Evolutionary conservation across 129 eudicot genomes (phyloP).

Genomic region (Ambrosia trifida): DNA sequence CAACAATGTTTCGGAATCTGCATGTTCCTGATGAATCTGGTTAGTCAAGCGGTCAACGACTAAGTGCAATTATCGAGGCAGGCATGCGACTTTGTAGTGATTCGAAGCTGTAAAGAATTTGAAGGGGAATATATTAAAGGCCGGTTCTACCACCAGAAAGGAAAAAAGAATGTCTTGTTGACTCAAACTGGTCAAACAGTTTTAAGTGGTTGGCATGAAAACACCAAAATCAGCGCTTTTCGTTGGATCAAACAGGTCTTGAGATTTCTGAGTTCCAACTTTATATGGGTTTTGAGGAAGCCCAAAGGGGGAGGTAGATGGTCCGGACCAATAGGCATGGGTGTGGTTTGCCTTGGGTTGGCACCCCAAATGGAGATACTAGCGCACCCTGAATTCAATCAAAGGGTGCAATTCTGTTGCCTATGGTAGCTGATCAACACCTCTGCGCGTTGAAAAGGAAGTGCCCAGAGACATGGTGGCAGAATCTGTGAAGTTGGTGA

Average conservation of each 20-base stretch:
- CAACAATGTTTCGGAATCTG: constrained; percentile 20
- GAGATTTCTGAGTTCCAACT: constrained; percentile 47
- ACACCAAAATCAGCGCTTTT: constrained; percentile 42
- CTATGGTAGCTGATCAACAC: constrained; percentile 56
- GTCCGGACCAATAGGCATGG: constrained; percentile 39
- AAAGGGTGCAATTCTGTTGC: constrained; percentile 55
- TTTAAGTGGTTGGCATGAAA: constrained; percentile 54
- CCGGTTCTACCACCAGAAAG: constrained; percentile 52
- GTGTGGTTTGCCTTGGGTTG: constrained; percentile 51
- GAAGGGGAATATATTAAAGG: constrained; percentile 51
- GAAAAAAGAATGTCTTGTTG: constrained; percentile 4
- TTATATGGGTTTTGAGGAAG: constrained; percentile 53
- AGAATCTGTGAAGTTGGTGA: constrained; percentile 36
- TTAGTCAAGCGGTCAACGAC: constrained; percentile 41
- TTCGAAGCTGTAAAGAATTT: constrained; percentile 52
- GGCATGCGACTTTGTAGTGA: constrained; percentile 35
- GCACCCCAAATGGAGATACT: constrained; percentile 56
- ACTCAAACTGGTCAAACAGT: constrained; percentile 34
- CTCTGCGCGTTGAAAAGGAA: constrained; percentile 55
- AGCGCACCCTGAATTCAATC: constrained; percentile 55
- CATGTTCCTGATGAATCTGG: constrained; percentile 43
- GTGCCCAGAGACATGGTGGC: constrained; percentile 42
- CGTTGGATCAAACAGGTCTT: constrained; percentile 62
- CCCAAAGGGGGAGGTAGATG: constrained; percentile 46
- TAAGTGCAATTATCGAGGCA: constrained; percentile 36